A percentile compares a stretch with the other conserved stretches of the same genome.
phyloP scores from a whole-genome alignment of 768 basidiomycete genomes.

The Psilocybe cubensis region DNA sequence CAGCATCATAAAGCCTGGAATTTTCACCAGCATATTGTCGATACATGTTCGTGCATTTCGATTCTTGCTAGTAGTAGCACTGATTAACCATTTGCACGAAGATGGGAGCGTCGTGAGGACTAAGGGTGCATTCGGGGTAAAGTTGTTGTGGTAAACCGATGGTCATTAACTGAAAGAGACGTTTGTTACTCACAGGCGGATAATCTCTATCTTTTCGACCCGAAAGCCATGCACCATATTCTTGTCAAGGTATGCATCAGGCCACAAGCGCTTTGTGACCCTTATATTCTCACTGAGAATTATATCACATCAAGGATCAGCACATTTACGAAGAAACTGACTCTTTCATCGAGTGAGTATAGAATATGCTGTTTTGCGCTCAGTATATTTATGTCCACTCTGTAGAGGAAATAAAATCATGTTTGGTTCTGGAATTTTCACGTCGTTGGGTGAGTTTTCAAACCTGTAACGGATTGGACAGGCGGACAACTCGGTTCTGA shows the following conservation, averaged over 20 bases:
- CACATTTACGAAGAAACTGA: slow-evolving; percentile 31
- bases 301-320: slow-evolving; percentile 28
- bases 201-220: slow-evolving; percentile 34
- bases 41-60: slow-evolving; percentile 29
- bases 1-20: slow-evolving; percentile 29
- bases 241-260: slow-evolving; percentile 36
- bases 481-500: not conserved
- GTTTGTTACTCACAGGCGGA: not conserved
- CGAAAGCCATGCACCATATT: slow-evolving; percentile 23
- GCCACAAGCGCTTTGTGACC: not conserved
- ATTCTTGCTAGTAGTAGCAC: not conserved
- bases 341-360: slow-evolving; percentile 23
- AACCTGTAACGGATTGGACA: not conserved
- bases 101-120: not conserved
- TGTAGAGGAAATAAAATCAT: slow-evolving; percentile 18
- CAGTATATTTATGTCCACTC: not conserved
- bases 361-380: not conserved
- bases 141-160: slow-evolving; percentile 25
- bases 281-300: too few relatives aligned
- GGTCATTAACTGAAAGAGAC: not conserved
- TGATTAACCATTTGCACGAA: not conserved
- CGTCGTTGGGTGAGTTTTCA: slow-evolving; percentile 24
- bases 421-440: slow-evolving; percentile 32
- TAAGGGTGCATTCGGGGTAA: slow-evolving; percentile 21
- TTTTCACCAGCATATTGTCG: slow-evolving; percentile 32